These are phyloP conservation scores for Phytophthora rubi DNA, from an alignment of 352 stramenopile genomes.

Conservation along the genomic window DNA sequence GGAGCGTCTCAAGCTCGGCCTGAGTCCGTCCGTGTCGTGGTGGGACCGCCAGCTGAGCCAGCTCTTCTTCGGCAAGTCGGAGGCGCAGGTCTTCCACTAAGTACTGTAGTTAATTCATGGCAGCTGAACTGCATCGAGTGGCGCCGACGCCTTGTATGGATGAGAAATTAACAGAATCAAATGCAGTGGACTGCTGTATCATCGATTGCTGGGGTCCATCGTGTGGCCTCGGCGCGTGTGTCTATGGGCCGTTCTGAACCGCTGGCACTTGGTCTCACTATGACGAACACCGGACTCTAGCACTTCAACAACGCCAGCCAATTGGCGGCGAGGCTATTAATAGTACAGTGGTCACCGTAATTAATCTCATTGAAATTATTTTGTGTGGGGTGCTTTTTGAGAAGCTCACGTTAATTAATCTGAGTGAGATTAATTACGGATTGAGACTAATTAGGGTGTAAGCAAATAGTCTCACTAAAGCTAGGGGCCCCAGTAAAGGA, in stretches of 20 bases:
- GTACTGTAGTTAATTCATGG: neutral
- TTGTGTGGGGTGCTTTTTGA: too few species aligned
- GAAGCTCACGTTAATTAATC: too few species aligned
- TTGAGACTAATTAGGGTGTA: too few species aligned
- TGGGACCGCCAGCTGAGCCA: constrained; percentile 66
- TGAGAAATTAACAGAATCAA: constrained; percentile 27
- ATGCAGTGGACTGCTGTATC: constrained; percentile 18
- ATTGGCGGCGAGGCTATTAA: neutral
- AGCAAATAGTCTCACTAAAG: too few species aligned
- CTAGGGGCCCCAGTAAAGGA: too few species aligned
- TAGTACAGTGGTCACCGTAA: too few species aligned
- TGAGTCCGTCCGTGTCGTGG: constrained; percentile 57
- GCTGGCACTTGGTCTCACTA: neutral
- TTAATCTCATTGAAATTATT: too few species aligned
- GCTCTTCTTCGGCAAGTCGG: constrained; percentile 82
- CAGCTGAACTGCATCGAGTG: constrained; percentile 1
- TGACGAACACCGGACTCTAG: constrained; percentile 8
- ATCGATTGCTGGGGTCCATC: neutral
- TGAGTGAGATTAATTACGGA: too few species aligned
- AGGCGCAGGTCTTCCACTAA: constrained; percentile 80
- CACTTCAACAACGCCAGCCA: neutral
- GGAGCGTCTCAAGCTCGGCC: constrained; percentile 58
- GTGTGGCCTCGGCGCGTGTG: constrained; percentile 4
- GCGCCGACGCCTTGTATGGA: constrained; percentile 14
- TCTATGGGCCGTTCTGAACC: constrained; percentile 9